phyloP scores from a whole-genome alignment of 2,329 filamentous ascomycete genomes.

The Phialocephala sp. region DNA sequence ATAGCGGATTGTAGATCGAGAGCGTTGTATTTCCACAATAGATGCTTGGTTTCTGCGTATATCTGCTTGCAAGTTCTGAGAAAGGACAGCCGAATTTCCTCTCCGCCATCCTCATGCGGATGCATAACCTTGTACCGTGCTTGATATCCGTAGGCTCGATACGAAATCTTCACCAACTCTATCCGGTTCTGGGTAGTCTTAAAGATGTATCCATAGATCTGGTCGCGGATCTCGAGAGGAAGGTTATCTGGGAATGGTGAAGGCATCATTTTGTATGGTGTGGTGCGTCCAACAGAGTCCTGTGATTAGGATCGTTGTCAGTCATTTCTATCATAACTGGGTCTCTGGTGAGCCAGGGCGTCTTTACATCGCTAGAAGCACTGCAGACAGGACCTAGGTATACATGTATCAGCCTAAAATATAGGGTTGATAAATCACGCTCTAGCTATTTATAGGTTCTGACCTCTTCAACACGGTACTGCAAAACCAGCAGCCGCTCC shows the following conservation, averaged over 20 bases:
- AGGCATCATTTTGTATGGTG: neutral
- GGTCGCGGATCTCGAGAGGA: neutral
- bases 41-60: neutral
- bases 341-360: no score
- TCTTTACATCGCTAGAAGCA: no score
- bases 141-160: no score
- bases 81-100: neutral
- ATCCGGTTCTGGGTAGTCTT: neutral
- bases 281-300: neutral
- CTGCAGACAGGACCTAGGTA: no score
- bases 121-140: neutral
- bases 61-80: constrained; percentile 1
- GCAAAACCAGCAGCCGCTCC: no score
- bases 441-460: no score
- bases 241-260: neutral
- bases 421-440: no score
- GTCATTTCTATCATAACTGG: no score
- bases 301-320: neutral
- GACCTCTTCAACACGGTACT: no score
- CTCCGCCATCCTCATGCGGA: neutral
- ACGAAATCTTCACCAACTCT: neutral
- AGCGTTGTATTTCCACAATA: neutral
- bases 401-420: no score
- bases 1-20: neutral
- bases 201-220: neutral